Conservation (phyloP, 169 alveolate genomes). For the Babesia sp. region DNA sequence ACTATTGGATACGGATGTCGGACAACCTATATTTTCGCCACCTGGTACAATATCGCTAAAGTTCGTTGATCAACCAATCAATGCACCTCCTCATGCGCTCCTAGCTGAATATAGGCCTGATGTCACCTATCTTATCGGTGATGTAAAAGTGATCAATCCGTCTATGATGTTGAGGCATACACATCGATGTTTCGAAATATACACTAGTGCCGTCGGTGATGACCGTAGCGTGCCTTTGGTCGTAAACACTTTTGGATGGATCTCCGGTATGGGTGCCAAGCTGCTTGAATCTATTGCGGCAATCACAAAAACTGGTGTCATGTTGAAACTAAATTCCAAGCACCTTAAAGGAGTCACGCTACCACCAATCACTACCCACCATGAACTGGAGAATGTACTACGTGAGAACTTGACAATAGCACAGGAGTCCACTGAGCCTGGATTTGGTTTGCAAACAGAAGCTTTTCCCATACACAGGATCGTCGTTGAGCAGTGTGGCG, state of each 20-base stretch:
- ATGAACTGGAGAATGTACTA: conserved; percentile 4
- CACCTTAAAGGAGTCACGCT: conserved; percentile 10
- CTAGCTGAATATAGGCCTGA: conserved; percentile 27
- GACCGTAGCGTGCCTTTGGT: conserved; percentile 44
- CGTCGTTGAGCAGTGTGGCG: conserved; percentile 21
- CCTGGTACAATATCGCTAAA: conserved; percentile 50
- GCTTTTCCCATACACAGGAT: not conserved
- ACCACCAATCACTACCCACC: not conserved
- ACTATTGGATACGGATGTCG: conserved; percentile 63
- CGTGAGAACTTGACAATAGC: not conserved
- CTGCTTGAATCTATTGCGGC: conserved; percentile 39
- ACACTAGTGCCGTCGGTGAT: conserved; percentile 13
- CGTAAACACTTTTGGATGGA: conserved; percentile 65
- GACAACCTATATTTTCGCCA: conserved; percentile 58
- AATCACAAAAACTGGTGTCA: conserved; percentile 23
- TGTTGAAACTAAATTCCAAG: conserved; percentile 33
- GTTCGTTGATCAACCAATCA: conserved; percentile 41
- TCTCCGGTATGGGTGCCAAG: conserved; percentile 52
- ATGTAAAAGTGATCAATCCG: conserved; percentile 44
- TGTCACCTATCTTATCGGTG: conserved; percentile 40
- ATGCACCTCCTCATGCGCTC: conserved; percentile 35
- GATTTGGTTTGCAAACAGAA: not conserved
- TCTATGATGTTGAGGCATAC: conserved; percentile 26
- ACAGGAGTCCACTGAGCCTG: not conserved
- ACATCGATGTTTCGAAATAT: conserved; percentile 28